Conservation (phyloP, 257 asterid species). For the Solanum chaucha region DNA sequence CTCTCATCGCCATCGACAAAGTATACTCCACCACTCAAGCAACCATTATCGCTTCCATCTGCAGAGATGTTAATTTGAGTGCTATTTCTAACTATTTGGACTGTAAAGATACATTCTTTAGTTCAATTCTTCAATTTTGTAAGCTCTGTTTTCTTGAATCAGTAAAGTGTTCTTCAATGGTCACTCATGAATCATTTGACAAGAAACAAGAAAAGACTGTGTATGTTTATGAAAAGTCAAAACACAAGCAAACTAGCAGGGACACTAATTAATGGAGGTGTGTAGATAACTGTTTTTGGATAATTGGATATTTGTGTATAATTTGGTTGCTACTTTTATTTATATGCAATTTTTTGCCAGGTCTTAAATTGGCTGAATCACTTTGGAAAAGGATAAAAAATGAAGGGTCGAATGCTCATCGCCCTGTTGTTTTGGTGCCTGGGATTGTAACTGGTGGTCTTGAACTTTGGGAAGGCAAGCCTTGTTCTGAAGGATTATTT, state of each 20-base stretch:
- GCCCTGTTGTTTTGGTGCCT: conserved; percentile 76
- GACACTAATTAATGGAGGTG: conserved; percentile 42
- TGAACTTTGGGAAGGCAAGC: conserved; percentile 90
- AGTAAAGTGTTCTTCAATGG: background rate
- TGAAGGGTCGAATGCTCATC: conserved; percentile 37
- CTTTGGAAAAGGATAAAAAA: conserved; percentile 50
- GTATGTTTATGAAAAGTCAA: conserved; percentile 2
- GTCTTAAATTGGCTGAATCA: conserved; percentile 29
- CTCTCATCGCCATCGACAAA: conserved; percentile 76
- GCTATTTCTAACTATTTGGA: background rate
- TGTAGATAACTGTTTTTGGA: conserved; percentile 57
- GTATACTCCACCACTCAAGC: conserved; percentile 71
- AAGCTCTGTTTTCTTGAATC: conserved; percentile 53
- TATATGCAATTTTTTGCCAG: conserved; percentile 27
- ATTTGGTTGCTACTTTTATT: conserved; percentile 65
- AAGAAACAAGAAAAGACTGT: background rate
- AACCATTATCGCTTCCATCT: conserved; percentile 38
- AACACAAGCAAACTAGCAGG: conserved; percentile 1
- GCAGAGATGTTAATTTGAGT: conserved; percentile 68
- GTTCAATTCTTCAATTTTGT: conserved; percentile 45
- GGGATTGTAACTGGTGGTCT: conserved; percentile 90
- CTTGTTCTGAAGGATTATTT: conserved; percentile 69
- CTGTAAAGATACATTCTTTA: background rate
- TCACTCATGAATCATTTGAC: background rate
- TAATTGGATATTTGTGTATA: conserved; percentile 55